Conservation (phyloP, 306 rosid species). For the Quercus berberidifolia region DNA sequence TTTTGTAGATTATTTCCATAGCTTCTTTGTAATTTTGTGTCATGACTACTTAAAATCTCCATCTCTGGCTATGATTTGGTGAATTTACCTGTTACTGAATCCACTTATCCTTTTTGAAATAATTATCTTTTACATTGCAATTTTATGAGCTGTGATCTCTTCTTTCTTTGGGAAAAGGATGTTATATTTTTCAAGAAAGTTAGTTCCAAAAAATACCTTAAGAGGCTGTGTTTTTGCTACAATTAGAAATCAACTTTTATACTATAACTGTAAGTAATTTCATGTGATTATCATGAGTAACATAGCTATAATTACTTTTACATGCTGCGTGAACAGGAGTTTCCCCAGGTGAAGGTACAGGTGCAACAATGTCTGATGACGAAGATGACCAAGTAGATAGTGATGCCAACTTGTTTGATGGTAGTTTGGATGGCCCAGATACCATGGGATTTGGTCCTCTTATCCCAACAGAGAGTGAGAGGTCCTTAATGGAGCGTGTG, state of each 20-base stretch:
- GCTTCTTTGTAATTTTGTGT: background rate
- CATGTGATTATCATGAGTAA: background rate
- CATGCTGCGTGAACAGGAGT: conserved; percentile 59
- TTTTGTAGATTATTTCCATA: background rate
- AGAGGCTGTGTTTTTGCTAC: background rate
- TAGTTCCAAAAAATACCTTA: background rate
- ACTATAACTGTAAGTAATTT: background rate
- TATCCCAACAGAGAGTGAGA: conserved; percentile 90
- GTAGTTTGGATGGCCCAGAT: conserved; percentile 70
- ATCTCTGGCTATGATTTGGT: background rate
- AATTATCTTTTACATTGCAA: background rate
- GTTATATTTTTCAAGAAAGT: background rate
- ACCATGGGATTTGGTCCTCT: conserved; percentile 98
- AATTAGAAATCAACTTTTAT: background rate
- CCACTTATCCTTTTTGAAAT: background rate
- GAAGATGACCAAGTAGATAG: conserved; percentile 91
- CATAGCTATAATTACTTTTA: conserved; percentile 1
- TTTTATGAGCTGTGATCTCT: background rate
- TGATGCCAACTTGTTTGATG: conserved; percentile 81
- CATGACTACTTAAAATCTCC: background rate
- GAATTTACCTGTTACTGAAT: background rate
- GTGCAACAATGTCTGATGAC: conserved; percentile 98
- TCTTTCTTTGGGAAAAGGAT: background rate
- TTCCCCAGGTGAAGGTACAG: conserved; percentile 96
- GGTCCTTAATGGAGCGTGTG: conserved; percentile 98